Percentiles rank a stretch among this genome's conserved stretches.
These are phyloP conservation scores for Calocybe cyanea DNA, from an alignment of 768 basidiomycete genomes.

Conservation along the genomic window DNA sequence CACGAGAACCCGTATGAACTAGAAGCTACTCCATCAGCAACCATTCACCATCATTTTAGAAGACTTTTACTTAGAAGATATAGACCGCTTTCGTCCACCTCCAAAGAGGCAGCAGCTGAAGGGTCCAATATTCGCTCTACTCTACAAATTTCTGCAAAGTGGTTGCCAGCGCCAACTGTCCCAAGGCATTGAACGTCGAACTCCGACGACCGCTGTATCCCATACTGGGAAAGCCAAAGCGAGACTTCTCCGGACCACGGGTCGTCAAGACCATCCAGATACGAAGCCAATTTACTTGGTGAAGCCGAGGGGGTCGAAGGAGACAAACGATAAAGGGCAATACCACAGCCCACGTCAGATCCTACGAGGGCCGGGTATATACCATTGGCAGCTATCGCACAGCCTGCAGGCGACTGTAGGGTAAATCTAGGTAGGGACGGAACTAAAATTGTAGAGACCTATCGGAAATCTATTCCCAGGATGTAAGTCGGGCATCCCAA, in stretches of 20 bases:
- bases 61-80: constrained; percentile 25
- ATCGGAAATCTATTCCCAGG: constrained; percentile 33
- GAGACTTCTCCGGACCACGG: constrained; percentile 31
- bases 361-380: constrained; percentile 37
- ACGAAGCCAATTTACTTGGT: constrained; percentile 26
- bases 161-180: constrained; percentile 34
- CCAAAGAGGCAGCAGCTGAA: constrained; percentile 17
- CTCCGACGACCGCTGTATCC: constrained; percentile 23
- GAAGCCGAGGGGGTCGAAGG: constrained; percentile 20
- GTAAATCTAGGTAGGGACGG: neutral
- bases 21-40: neutral
- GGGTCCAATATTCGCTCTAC: constrained; percentile 29
- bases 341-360: constrained; percentile 36
- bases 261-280: constrained; percentile 30
- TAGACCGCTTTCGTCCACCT: constrained; percentile 22
- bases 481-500: constrained; percentile 39
- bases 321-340: constrained; percentile 30
- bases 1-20: constrained; percentile 37
- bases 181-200: constrained; percentile 29
- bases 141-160: constrained; percentile 34
- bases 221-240: constrained; percentile 31
- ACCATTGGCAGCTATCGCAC: constrained; percentile 30
- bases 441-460: constrained; percentile 10
- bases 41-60: neutral
- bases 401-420: constrained; percentile 17